Evolutionary conservation across 345 rosid genomes (phyloP).

Genomic region (Acer saccharum): DNA sequence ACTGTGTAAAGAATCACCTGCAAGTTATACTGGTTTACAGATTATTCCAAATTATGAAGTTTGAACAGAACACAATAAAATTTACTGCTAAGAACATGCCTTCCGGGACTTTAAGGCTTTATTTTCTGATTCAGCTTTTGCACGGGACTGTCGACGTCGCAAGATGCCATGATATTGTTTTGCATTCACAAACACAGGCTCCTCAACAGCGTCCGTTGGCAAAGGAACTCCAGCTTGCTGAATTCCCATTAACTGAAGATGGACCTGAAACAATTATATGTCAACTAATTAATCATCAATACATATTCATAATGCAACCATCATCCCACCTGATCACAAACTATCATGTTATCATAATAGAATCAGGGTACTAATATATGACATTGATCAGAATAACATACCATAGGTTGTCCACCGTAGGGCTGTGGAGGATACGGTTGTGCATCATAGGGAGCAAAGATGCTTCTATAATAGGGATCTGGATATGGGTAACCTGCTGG

Average conservation of each 20-base stretch:
- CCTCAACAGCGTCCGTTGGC: slow-evolving; percentile 91
- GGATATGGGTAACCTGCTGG: slow-evolving; percentile 84
- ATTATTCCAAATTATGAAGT: slow-evolving; percentile 2
- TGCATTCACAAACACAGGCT: slow-evolving; percentile 97
- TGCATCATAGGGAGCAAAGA: slow-evolving; percentile 81
- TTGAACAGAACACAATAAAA: neutral
- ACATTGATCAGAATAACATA: slow-evolving; percentile 26
- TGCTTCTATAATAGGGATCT: slow-evolving; percentile 92
- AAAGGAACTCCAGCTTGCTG: slow-evolving; percentile 98
- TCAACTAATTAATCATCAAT: neutral
- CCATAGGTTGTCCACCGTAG: slow-evolving; percentile 79
- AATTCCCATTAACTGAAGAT: slow-evolving; percentile 92
- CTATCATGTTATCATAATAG: neutral
- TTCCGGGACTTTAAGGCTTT: slow-evolving; percentile 71
- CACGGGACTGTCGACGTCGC: slow-evolving; percentile 93
- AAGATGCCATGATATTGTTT: slow-evolving; percentile 97
- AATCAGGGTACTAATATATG: neutral
- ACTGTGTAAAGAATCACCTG: too few relatives aligned
- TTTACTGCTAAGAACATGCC: slow-evolving; percentile 38
- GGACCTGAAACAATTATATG: slow-evolving; percentile 52
- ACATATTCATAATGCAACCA: neutral
- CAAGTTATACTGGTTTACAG: neutral
- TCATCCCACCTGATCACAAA: neutral
- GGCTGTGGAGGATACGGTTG: slow-evolving; percentile 77
- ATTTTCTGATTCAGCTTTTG: slow-evolving; percentile 83